These are phyloP conservation scores for Plectranthus barbatus DNA, from an alignment of 257 asterid genomes.

Conservation along the genomic window DNA sequence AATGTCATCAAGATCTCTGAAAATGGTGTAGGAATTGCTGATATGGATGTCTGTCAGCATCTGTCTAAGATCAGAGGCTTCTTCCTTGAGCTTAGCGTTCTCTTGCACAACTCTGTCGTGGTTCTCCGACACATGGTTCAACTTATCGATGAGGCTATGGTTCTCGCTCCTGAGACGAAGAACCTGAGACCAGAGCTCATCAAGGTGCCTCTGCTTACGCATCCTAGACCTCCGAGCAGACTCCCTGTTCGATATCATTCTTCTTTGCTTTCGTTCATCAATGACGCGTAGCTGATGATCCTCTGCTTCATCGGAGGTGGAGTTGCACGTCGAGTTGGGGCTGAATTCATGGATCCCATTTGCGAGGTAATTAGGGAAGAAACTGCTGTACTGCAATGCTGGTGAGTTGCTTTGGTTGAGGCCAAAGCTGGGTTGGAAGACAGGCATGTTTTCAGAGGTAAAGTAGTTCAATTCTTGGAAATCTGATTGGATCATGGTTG, in stretches of 20 bases:
- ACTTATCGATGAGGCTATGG: slow-evolving; percentile 40
- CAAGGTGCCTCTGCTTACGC: no score
- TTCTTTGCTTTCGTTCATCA: slow-evolving; percentile 68
- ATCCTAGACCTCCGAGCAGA: no score
- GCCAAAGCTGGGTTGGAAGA: slow-evolving; percentile 34
- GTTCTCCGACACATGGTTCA: slow-evolving; percentile 45
- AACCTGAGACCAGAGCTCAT: slow-evolving; percentile 84
- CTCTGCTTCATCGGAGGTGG: slow-evolving; percentile 72
- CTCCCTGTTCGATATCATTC: slow-evolving; percentile 95
- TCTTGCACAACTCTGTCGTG: slow-evolving; percentile 54
- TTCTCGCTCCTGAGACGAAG: slow-evolving; percentile 59
- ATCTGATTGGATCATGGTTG: slow-evolving; percentile 48
- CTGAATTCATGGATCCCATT: slow-evolving; percentile 23
- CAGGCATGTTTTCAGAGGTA: slow-evolving; percentile 30
- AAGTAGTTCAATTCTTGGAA: slow-evolving; percentile 43
- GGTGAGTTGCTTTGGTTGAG: slow-evolving; percentile 36
- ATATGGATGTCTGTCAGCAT: slow-evolving; percentile 48
- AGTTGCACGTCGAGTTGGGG: slow-evolving; percentile 11
- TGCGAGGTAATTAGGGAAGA: slow-evolving; percentile 24
- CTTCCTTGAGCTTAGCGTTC: slow-evolving; percentile 56
- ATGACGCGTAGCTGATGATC: slow-evolving; percentile 39
- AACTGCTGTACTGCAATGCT: slow-evolving; percentile 29
- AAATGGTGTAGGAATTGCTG: slow-evolving; percentile 34
- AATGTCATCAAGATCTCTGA: slow-evolving; percentile 48
- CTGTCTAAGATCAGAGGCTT: slow-evolving; percentile 58